phyloP scores from a whole-genome alignment of 495 filamentous ascomycete genomes.

The Endocarpon pusillum region DNA sequence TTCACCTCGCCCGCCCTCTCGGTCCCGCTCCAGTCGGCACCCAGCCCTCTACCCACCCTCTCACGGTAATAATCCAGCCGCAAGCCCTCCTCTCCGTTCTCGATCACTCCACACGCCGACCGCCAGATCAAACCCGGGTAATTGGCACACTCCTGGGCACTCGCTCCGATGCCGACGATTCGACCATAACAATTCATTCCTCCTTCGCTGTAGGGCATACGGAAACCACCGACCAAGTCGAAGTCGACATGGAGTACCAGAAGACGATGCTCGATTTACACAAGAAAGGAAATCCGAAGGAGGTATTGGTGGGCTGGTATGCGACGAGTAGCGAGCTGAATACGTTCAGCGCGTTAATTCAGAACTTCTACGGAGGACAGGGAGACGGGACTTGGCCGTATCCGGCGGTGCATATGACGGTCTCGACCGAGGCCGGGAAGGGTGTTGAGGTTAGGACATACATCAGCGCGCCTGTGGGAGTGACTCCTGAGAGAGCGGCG shows the following conservation, averaged over 20 bases:
- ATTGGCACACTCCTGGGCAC: slow-evolving; percentile 89
- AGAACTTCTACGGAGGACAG: slow-evolving; percentile 97
- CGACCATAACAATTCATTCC: slow-evolving; percentile 84
- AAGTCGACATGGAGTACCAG: slow-evolving; percentile 99
- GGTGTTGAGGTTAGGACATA: slow-evolving; percentile 78
- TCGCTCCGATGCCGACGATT: slow-evolving; percentile 87
- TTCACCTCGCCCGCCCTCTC: slow-evolving; percentile 86
- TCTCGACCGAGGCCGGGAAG: slow-evolving; percentile 70
- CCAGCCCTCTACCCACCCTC: slow-evolving; percentile 68
- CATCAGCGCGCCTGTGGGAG: slow-evolving; percentile 85
- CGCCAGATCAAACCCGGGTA: slow-evolving; percentile 78
- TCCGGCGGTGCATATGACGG: slow-evolving; percentile 88
- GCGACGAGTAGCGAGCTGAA: slow-evolving; percentile 90
- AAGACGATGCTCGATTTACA: slow-evolving; percentile 95
- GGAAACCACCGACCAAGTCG: slow-evolving; percentile 94
- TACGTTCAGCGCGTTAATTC: slow-evolving; percentile 93
- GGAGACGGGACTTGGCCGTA: slow-evolving; percentile 93
- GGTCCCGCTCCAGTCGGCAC: slow-evolving; percentile 61
- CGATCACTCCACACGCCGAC: slow-evolving; percentile 84
- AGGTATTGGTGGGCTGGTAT: slow-evolving; percentile 94
- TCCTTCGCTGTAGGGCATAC: slow-evolving; percentile 97
- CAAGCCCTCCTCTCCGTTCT: slow-evolving; percentile 96
- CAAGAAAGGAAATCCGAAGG: slow-evolving; percentile 82
- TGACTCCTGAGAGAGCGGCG: slow-evolving; percentile 81
- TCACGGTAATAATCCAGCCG: slow-evolving; percentile 86